Percentiles rank a stretch among this genome's conserved stretches.
Evolutionary conservation across 768 basidiomycete species (phyloP).

Genomic region (Lentinula edodes): DNA sequence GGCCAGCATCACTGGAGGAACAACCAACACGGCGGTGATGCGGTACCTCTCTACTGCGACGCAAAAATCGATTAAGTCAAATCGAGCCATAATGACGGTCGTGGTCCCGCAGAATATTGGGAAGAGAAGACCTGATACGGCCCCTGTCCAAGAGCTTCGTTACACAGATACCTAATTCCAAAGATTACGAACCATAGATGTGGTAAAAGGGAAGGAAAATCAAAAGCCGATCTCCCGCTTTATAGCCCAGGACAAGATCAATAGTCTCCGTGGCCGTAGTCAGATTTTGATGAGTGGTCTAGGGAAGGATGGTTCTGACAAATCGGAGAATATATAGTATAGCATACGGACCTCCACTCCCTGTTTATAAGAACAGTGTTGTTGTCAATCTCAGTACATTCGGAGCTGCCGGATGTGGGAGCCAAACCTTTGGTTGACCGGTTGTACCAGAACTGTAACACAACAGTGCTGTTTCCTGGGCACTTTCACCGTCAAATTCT

Average conservation of each 20-base stretch:
- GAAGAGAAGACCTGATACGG: conserved; percentile 54
- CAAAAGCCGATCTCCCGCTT: conserved; percentile 49
- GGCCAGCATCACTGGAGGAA: conserved; percentile 81
- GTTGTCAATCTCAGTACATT: background rate
- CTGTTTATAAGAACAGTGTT: background rate
- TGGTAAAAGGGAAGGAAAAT: conserved; percentile 62
- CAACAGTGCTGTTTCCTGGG: conserved; percentile 56
- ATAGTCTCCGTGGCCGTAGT: conserved; percentile 37
- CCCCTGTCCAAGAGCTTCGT: conserved; percentile 28
- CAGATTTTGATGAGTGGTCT: conserved; percentile 69
- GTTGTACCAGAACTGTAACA: conserved; percentile 68
- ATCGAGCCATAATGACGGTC: conserved; percentile 56
- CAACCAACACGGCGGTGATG: conserved; percentile 53
- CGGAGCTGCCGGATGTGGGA: background rate
- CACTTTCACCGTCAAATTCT: conserved; percentile 44
- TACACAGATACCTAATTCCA: background rate
- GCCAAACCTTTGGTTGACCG: conserved; percentile 63
- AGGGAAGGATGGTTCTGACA: conserved; percentile 1
- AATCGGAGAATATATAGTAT: background rate
- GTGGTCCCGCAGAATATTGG: conserved; percentile 47
- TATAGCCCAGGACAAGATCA: conserved; percentile 40
- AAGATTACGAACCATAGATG: conserved; percentile 31
- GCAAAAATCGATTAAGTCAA: conserved; percentile 69
- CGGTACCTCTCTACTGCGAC: conserved; percentile 59
- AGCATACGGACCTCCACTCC: conserved; percentile 4